Evolutionary conservation across 805 yeast species (phyloP).

Genomic region (Lipomyces sp.): DNA sequence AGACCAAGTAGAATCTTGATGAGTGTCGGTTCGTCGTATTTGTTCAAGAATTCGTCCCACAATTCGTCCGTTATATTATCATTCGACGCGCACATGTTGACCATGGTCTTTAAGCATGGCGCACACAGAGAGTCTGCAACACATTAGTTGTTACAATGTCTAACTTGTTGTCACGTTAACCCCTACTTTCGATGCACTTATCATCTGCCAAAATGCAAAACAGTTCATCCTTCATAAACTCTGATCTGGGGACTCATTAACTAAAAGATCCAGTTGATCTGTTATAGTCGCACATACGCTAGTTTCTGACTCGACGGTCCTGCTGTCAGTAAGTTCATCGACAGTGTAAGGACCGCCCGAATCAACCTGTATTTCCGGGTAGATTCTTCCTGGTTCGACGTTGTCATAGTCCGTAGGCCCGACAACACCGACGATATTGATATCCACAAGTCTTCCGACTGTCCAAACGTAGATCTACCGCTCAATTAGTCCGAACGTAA

Average conservation of each 20-base stretch:
- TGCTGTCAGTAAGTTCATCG: slow-evolving; percentile 29
- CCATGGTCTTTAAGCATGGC: slow-evolving; percentile 17
- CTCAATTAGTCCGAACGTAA: background rate
- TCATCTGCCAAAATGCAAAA: slow-evolving; percentile 14
- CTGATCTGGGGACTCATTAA: background rate
- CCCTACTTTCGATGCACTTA: slow-evolving; percentile 7
- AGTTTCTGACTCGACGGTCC: slow-evolving; percentile 19
- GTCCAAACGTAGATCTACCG: background rate
- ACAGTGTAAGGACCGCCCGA: slow-evolving; percentile 6
- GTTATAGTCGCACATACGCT: slow-evolving; percentile 13
- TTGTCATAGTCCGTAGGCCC: background rate
- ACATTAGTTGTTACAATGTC: background rate
- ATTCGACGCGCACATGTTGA: slow-evolving; percentile 28
- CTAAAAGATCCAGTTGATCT: background rate
- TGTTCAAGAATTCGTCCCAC: slow-evolving; percentile 18
- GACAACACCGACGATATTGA: slow-evolving; percentile 1
- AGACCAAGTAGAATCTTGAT: background rate
- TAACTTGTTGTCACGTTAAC: background rate
- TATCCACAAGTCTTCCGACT: slow-evolving; percentile 4
- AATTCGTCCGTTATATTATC: slow-evolving; percentile 13
- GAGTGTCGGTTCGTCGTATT: slow-evolving; percentile 6
- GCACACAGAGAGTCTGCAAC: slow-evolving; percentile 8
- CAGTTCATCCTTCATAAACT: slow-evolving; percentile 9
- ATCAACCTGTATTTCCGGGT: background rate
- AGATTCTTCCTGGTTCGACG: background rate